Percentiles rank a stretch among this genome's conserved stretches.
phyloP scores from a whole-genome alignment of 768 basidiomycete species.

The Amanita pallidorosea region DNA sequence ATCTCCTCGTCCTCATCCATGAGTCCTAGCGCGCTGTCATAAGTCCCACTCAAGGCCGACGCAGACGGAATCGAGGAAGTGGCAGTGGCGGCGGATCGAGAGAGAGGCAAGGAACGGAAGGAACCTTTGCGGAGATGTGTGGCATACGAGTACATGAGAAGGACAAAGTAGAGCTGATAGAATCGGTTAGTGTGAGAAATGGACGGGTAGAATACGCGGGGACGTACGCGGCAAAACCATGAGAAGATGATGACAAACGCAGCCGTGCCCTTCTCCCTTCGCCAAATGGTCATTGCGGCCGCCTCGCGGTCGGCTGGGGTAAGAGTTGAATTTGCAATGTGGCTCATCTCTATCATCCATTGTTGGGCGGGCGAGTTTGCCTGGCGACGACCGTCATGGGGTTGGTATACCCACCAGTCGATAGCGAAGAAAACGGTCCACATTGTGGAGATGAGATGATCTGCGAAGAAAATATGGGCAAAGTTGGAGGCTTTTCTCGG shows the following conservation, averaged over 20 bases:
- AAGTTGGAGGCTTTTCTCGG: slow-evolving; percentile 77
- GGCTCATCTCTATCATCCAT: slow-evolving; percentile 61
- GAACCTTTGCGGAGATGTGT: slow-evolving; percentile 86
- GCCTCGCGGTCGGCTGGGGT: slow-evolving; percentile 53
- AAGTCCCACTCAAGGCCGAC: slow-evolving; percentile 21
- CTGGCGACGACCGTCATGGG: slow-evolving; percentile 79
- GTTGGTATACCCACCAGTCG: slow-evolving; percentile 83
- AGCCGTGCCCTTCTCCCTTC: slow-evolving; percentile 79
- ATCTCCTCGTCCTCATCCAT: slow-evolving; percentile 48
- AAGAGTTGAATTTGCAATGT: slow-evolving; percentile 39
- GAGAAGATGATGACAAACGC: slow-evolving; percentile 66
- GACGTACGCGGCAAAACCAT: slow-evolving; percentile 79
- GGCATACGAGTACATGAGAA: slow-evolving; percentile 88
- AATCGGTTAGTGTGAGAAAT: slow-evolving; percentile 5
- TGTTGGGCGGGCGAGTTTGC: slow-evolving; percentile 84
- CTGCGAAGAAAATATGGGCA: slow-evolving; percentile 85
- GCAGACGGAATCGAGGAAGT: slow-evolving; percentile 13
- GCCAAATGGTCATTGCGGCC: slow-evolving; percentile 81
- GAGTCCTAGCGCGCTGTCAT: slow-evolving; percentile 25
- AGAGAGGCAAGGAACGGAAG: slow-evolving; percentile 69
- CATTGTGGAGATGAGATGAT: slow-evolving; percentile 81
- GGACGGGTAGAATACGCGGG: background rate
- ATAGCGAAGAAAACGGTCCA: slow-evolving; percentile 93
- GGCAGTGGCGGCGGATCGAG: slow-evolving; percentile 27
- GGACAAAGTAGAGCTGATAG: slow-evolving; percentile 78